A percentile compares a stretch with the other conserved stretches of the same genome.
Evolutionary conservation across 208 protist genomes (phyloP).

Genomic region (Acanthamoeba lenticulata): DNA sequence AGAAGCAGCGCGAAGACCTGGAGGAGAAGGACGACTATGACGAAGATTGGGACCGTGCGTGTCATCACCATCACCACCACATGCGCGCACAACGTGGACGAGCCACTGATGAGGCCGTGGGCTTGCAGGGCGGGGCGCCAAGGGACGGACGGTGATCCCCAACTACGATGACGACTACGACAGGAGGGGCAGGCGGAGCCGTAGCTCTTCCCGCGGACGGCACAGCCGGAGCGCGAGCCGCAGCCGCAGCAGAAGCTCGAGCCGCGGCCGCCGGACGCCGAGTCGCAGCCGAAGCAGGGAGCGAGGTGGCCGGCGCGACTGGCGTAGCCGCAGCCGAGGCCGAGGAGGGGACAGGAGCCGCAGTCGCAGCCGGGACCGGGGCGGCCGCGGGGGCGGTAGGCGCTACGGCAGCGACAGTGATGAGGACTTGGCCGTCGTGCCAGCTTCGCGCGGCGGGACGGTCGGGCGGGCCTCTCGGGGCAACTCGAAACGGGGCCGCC

Average conservation of each 20-base stretch:
- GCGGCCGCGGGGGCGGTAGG: not conserved
- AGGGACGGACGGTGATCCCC: not conserved
- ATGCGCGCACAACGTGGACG: not conserved
- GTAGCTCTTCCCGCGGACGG: not conserved
- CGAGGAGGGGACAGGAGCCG: not conserved
- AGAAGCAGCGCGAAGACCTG: slow-evolving; percentile 12
- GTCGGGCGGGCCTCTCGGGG: not conserved
- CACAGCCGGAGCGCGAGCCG: not conserved
- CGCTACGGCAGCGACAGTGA: not conserved
- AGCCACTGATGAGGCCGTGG: not conserved
- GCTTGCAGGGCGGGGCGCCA: not conserved
- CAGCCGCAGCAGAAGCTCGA: not conserved
- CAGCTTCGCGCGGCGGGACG: not conserved
- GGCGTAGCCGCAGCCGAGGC: not conserved
- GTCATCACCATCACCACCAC: not conserved
- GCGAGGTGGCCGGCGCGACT: not conserved
- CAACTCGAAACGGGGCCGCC: not conserved
- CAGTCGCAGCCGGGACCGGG: not conserved
- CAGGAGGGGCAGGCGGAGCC: not conserved
- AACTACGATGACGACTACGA: not conserved
- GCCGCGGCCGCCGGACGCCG: not conserved
- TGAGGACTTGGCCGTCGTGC: not conserved
- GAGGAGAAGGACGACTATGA: not conserved
- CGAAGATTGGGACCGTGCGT: not conserved
- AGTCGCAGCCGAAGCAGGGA: not conserved